Percentiles rank a stretch among this genome's conserved stretches.
These are phyloP conservation scores for Dothideomycetidae sp. DNA, from an alignment of 2,329 filamentous ascomycete genomes.

Conservation along the genomic window DNA sequence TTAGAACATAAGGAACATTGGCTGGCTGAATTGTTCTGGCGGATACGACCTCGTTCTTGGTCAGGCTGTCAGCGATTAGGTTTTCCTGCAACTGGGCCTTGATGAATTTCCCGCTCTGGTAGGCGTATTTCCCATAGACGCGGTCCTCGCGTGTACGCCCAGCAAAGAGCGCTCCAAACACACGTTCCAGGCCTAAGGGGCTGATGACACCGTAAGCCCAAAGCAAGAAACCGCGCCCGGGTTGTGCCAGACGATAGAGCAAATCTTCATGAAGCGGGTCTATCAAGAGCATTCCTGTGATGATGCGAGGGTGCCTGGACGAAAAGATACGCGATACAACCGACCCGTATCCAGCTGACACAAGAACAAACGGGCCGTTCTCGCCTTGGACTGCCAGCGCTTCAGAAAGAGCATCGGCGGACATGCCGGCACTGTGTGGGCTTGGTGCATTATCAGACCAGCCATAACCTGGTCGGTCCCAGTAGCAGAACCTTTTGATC, in stretches of 20 bases:
- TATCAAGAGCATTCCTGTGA: conserved; percentile 69
- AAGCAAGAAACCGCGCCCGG: conserved; percentile 63
- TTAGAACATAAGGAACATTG: conserved; percentile 61
- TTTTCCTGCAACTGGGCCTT: conserved; percentile 90
- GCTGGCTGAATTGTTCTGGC: conserved; percentile 65
- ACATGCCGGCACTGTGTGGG: conserved; percentile 83
- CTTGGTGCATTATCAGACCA: conserved; percentile 89
- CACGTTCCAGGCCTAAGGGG: conserved; percentile 69
- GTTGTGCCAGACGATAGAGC: conserved; percentile 50
- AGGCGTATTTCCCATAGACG: conserved; percentile 64
- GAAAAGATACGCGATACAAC: conserved; percentile 88
- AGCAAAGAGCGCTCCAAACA: conserved; percentile 67
- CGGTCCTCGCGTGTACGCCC: conserved; percentile 71
- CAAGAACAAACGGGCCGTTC: conserved; percentile 74
- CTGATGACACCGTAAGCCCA: conserved; percentile 80
- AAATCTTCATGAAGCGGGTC: conserved; percentile 84
- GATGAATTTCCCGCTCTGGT: conserved; percentile 69
- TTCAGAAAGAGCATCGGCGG: conserved; percentile 77
- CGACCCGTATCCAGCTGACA: conserved; percentile 73
- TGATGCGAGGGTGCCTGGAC: conserved; percentile 58
- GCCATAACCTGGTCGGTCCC: conserved; percentile 77
- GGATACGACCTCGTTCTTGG: conserved; percentile 65
- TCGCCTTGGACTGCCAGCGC: conserved; percentile 69
- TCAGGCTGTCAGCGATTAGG: conserved; percentile 70
- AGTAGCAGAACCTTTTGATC: conserved; percentile 85